Evolutionary conservation across 257 asterid genomes (phyloP).

Genomic region (Solanum pimpinellifolium): DNA sequence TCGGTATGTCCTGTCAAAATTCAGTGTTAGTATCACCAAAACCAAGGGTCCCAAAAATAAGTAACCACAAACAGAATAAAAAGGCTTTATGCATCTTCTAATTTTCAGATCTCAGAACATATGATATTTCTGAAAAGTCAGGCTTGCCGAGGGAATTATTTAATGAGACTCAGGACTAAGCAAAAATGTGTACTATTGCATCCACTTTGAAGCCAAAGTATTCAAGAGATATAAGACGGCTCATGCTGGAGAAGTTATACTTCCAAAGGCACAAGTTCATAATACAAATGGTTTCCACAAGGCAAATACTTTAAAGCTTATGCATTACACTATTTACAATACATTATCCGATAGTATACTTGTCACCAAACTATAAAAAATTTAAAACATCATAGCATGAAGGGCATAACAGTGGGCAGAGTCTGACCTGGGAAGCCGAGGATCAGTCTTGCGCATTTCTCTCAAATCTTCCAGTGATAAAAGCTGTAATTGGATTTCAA

Average conservation of each 20-base stretch:
- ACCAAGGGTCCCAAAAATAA: not conserved
- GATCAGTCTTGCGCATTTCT: conserved; percentile 75
- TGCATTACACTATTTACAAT: not conserved
- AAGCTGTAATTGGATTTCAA: conserved; percentile 38
- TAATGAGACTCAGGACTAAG: not conserved
- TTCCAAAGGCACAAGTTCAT: not conserved
- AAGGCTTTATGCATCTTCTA: not conserved
- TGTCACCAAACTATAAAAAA: not conserved
- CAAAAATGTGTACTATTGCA: not conserved
- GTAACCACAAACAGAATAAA: not conserved
- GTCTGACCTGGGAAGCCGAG: conserved; percentile 84
- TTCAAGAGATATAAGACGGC: not conserved
- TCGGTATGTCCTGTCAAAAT: conserved; percentile 61
- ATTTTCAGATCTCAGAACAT: not conserved
- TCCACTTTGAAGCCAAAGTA: not conserved
- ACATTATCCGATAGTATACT: not conserved
- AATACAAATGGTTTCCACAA: not conserved
- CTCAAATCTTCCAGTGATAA: conserved; percentile 83
- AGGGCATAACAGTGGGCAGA: not conserved
- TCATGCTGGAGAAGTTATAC: not conserved
- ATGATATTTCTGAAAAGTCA: not conserved
- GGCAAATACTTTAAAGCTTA: not conserved
- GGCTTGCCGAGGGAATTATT: not conserved
- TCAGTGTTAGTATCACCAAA: not conserved
- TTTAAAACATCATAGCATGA: not conserved